phyloP scores from a whole-genome alignment of 352 stramenopile species.

The Bremia lactucae region DNA sequence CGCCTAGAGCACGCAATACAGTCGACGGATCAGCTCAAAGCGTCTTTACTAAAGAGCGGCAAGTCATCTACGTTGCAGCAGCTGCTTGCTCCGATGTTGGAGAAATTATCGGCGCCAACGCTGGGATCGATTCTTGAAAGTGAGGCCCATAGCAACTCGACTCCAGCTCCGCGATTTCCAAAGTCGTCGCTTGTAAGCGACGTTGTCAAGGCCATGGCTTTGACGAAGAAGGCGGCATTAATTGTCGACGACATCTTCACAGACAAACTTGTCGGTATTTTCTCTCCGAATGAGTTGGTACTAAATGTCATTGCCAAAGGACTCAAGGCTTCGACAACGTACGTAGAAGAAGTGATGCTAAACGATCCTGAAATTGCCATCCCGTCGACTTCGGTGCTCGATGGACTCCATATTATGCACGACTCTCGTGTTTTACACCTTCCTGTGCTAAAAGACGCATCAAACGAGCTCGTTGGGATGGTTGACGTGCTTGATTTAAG shows the following conservation, averaged over 20 bases:
- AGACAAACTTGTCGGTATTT: conserved; percentile 88
- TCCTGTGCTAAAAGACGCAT: conserved; percentile 55
- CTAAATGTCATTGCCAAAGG: conserved; percentile 90
- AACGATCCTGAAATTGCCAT: conserved; percentile 75
- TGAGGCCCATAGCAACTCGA: conserved; percentile 31
- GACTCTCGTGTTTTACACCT: conserved; percentile 78
- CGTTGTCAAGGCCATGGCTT: conserved; percentile 66
- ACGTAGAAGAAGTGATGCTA: conserved; percentile 86
- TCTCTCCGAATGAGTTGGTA: conserved; percentile 96
- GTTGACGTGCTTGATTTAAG: conserved; percentile 80
- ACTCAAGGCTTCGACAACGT: conserved; percentile 82
- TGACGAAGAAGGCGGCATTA: conserved; percentile 86
- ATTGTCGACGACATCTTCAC: conserved; percentile 87
- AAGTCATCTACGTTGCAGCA: conserved; percentile 68
- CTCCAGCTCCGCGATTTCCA: conserved; percentile 54
- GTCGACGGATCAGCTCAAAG: conserved; percentile 78
- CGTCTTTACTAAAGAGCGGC: conserved; percentile 64
- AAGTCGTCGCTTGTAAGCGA: conserved; percentile 82
- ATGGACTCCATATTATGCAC: conserved; percentile 85
- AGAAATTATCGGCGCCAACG: conserved; percentile 74
- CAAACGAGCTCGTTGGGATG: conserved; percentile 61
- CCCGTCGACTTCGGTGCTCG: conserved; percentile 58
- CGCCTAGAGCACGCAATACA: conserved; percentile 88
- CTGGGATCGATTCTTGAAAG: conserved; percentile 81
- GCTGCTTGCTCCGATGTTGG: conserved; percentile 66